Base-by-base conservation (phyloP, 2,329 filamentous ascomycete genomes). In the Ophiocordyceps sinensis region DNA sequence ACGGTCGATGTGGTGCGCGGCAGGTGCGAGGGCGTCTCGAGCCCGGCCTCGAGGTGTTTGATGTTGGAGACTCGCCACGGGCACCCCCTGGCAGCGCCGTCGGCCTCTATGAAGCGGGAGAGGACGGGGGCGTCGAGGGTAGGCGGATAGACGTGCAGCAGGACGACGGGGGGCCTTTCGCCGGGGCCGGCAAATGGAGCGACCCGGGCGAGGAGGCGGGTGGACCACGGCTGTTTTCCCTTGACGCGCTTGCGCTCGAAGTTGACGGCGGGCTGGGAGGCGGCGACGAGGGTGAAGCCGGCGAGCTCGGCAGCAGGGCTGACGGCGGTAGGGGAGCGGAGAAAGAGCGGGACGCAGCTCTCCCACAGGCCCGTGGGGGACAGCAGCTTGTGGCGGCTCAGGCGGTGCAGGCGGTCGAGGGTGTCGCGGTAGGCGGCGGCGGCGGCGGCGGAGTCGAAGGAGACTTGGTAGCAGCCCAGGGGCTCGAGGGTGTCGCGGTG, bases 391-490 rank as follows among this genome's bases (percentile, higher is more conserved):
- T 54, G 45, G 13, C 51, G 53, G 39, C 54, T 47, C 37, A 62
- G 54, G 19, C 49, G 47, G 39, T 61, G 53, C 13, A 64, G 51
- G 32, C 57, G 59, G 17, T 54, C 45, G 43, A 63, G 45, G 40
- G 56, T 55, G 42, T 53, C 52, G 41, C 73, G 68, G 57, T 84
- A 88, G 34, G 72, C 66, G 8, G 63, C 55, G 0, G 82, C 82
- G 12, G 77, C 72, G n/a, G 65, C 61, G 15, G 63, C 53, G 19
- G 65, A 71, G 45, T 71, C 65, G 64, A 88, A 89, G 41, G 84
- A 66, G 42, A 89, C 62, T 58, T 74, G 79, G 62, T 87, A 88
- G 50, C 70, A 70, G 44, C 75, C 77, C 1, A 73, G 58, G 4
- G 77, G 73, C 43, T 75, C 73, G 39, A 85, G 68, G 10, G 79